Evolutionary conservation across 2,329 filamentous ascomycete species (phyloP).

Genomic region (Elsinoe australis): DNA sequence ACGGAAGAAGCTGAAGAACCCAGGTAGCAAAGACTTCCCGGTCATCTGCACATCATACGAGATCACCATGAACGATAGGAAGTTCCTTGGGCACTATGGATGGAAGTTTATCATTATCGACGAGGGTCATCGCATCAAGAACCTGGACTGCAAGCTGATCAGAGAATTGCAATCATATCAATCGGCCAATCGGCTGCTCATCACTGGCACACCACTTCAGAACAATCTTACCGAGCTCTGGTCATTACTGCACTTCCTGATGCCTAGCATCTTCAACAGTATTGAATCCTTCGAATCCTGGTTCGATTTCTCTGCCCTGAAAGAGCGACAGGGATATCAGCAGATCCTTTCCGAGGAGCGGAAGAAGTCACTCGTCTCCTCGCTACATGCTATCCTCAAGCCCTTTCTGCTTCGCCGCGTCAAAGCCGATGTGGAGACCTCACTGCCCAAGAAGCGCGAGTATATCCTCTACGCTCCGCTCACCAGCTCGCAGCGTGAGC

Average conservation of each 20-base stretch:
- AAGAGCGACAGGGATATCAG: conserved; percentile 71
- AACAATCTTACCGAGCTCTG: conserved; percentile 94
- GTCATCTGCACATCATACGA: conserved; percentile 94
- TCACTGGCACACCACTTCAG: conserved; percentile 89
- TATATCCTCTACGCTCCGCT: conserved; percentile 93
- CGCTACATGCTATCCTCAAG: conserved; percentile 87
- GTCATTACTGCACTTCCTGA: conserved; percentile 87
- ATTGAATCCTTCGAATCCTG: conserved; percentile 88
- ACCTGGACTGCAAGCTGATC: conserved; percentile 86
- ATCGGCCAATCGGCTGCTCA: conserved; percentile 82
- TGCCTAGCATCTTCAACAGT: conserved; percentile 88
- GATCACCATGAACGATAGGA: conserved; percentile 85
- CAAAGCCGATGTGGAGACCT: conserved; percentile 85
- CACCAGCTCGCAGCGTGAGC: conserved; percentile 79
- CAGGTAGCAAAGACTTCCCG: conserved; percentile 67
- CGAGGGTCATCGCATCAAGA: conserved; percentile 95
- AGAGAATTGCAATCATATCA: conserved; percentile 80
- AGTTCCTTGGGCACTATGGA: conserved; percentile 70
- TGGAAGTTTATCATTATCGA: conserved; percentile 99
- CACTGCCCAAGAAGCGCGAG: conserved; percentile 92
- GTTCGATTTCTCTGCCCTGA: conserved; percentile 93
- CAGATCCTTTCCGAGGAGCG: conserved; percentile 72
- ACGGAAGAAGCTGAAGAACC: conserved; percentile 59
- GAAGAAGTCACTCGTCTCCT: conserved; percentile 70
- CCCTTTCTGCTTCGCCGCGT: conserved; percentile 80